phyloP scores from a whole-genome alignment of 768 basidiomycete species.

The Mycena epipterygia region DNA sequence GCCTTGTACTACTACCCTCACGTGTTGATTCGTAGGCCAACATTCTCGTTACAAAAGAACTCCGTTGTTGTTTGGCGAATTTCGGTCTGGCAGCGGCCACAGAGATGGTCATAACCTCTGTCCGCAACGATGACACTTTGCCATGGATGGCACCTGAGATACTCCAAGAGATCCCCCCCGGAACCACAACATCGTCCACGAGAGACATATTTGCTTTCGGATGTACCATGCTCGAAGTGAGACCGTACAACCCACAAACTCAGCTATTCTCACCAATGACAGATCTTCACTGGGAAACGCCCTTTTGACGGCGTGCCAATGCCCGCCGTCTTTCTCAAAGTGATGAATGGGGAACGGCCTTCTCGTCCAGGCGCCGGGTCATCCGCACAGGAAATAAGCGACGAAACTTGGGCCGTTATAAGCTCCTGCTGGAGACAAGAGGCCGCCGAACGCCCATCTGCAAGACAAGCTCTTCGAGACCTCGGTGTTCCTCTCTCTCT shows the following conservation, averaged over 20 bases:
- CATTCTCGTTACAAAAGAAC: neutral
- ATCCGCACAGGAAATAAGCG: neutral
- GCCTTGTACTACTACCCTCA: neutral
- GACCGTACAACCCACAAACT: neutral
- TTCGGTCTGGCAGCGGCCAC: neutral
- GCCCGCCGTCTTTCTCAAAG: neutral
- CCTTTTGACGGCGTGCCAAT: neutral
- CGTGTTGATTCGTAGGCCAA: neutral
- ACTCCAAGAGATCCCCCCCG: neutral
- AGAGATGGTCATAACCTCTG: constrained; percentile 4
- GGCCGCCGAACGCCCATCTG: neutral
- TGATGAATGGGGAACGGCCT: neutral
- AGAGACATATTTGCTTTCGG: neutral
- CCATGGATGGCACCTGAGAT: constrained; percentile 2
- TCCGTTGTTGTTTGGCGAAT: constrained; percentile 2
- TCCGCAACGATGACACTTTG: neutral
- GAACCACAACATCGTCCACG: neutral
- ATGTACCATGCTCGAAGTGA: neutral
- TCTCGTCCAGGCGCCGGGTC: neutral
- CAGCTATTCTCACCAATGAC: neutral
- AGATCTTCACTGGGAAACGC: neutral
- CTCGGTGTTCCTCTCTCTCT: neutral
- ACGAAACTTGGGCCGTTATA: neutral
- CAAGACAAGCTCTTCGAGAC: neutral
- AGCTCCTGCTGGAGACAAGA: neutral